Base-by-base conservation (phyloP, 331 rosid genomes). In the Acacia concinna region DNA sequence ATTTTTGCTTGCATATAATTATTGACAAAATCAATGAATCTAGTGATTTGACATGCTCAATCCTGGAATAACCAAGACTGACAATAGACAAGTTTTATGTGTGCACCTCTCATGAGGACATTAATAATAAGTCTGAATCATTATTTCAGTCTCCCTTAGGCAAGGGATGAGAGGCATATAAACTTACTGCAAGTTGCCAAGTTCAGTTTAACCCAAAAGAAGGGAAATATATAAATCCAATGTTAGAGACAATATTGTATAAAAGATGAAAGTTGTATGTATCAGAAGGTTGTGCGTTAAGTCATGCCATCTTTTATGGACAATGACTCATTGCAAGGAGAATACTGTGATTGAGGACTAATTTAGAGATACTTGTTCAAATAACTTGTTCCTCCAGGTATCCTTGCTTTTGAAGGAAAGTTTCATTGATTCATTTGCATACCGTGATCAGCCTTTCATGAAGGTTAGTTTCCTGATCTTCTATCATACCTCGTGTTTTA, bases 391-490 rank as follows among this genome's bases (percentile, higher is more conserved):
- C 81, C 62, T 84, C 71, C 77, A 96, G 99, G 98, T 96, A 72
- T 96, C 99, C 8, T 87, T 96, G 89, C 99, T 96, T 81, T 78
- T 96, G 90, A 96, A 93, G 89, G 99, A 96, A 90, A 96, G 99
- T 88, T 96, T 90, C 89, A 91, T 96, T 0, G 97, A 88, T 81
- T 96, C 99, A 0, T 91, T 90, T 85, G 90, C 97, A 40, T 88
- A 86, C 43, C 97, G 94, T 4, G 99, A 93, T 85, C 93, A 87
- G 17, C 88, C 97, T 63, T 96, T 96, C 87, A 89, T 96, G 98
- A 93, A 96, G 99, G 99, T 96, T 64, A 57, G 84, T 82, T 84
- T 81, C 70, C 67, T 78, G 54, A 70, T 23, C 85, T 78, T 79
- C 46, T 64, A 49, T 68, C 51, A 72, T 70, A 8, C 34, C 38